phyloP scores from a whole-genome alignment of 1,139 yeast genomes.

The Spencermartinsiella ligniputridi region DNA sequence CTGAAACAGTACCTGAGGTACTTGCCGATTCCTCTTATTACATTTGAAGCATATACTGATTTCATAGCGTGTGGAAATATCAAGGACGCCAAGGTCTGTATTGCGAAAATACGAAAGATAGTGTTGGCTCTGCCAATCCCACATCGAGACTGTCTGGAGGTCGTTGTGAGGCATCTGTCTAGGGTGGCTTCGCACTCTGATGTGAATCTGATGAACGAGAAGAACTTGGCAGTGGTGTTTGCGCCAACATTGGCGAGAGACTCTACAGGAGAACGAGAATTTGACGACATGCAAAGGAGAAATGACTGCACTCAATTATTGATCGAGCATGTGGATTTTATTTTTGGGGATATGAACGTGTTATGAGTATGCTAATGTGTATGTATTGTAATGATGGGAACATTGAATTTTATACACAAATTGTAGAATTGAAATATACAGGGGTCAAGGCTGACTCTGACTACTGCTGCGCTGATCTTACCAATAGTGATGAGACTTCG shows the following conservation, averaged over 20 bases:
- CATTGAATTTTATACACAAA: too few relatives aligned
- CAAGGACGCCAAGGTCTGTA: conserved; percentile 21
- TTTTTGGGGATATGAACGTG: conserved; percentile 21
- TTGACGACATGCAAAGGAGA: conserved; percentile 78
- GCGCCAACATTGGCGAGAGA: conserved; percentile 93
- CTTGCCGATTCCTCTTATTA: conserved; percentile 80
- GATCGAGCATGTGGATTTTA: conserved; percentile 48
- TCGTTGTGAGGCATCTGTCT: conserved; percentile 58
- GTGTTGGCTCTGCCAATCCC: conserved; percentile 56
- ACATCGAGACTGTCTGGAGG: conserved; percentile 54
- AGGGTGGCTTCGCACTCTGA: conserved; percentile 28
- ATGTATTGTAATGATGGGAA: not conserved
- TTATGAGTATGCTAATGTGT: not conserved
- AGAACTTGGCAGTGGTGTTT: conserved; percentile 86
- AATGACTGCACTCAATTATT: conserved; percentile 77
- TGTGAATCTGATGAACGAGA: conserved; percentile 60
- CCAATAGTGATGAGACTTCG: too few relatives aligned
- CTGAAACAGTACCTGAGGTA: conserved; percentile 81
- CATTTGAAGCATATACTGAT: conserved; percentile 62
- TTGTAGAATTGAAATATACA: too few relatives aligned
- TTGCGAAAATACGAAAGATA: conserved; percentile 36
- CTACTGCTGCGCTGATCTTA: too few relatives aligned
- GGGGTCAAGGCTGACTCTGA: too few relatives aligned
- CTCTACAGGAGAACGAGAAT: conserved; percentile 74
- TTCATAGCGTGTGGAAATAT: conserved; percentile 41